phyloP scores from a whole-genome alignment of 2,329 filamentous ascomycete genomes.

The Dactylellina sp. region DNA sequence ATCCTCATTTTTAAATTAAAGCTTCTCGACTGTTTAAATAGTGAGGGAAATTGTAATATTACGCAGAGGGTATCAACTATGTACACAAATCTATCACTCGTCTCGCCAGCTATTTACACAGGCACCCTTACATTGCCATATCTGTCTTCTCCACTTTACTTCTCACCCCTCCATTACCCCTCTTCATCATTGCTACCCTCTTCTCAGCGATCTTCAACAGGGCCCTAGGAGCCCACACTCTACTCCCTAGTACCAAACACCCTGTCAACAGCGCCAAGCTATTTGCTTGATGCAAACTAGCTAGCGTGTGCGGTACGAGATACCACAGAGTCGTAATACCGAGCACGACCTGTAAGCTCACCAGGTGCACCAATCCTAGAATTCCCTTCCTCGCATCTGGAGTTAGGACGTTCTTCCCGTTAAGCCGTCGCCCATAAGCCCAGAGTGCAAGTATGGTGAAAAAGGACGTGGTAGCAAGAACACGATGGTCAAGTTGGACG shows the following conservation, averaged over 20 bases:
- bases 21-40: neutral
- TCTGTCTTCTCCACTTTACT: slow-evolving; percentile 19
- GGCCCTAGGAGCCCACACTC: slow-evolving; percentile 77
- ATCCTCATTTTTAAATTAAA: neutral
- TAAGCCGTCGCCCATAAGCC: slow-evolving; percentile 69
- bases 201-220: slow-evolving; percentile 70
- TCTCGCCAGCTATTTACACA: too few species aligned
- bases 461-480: slow-evolving; percentile 90
- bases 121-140: slow-evolving; percentile 27
- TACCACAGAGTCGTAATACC: slow-evolving; percentile 94
- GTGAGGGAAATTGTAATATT: slow-evolving; percentile 13
- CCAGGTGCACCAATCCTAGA: slow-evolving; percentile 83
- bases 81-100: slow-evolving; percentile 42
- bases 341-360: slow-evolving; percentile 81
- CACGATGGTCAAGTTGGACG: slow-evolving; percentile 94
- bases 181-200: slow-evolving; percentile 36
- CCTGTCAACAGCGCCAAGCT: slow-evolving; percentile 86
- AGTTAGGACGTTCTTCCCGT: slow-evolving; percentile 34
- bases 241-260: slow-evolving; percentile 80
- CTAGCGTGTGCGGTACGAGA: slow-evolving; percentile 88
- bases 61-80: slow-evolving; percentile 55
- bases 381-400: slow-evolving; percentile 74
- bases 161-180: neutral
- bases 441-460: slow-evolving; percentile 81
- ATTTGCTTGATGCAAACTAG: slow-evolving; percentile 92